Percentiles rank a stretch among this genome's conserved stretches.
Evolutionary conservation across 306 rosid genomes (phyloP).

Genomic region (Parietaria judaica): DNA sequence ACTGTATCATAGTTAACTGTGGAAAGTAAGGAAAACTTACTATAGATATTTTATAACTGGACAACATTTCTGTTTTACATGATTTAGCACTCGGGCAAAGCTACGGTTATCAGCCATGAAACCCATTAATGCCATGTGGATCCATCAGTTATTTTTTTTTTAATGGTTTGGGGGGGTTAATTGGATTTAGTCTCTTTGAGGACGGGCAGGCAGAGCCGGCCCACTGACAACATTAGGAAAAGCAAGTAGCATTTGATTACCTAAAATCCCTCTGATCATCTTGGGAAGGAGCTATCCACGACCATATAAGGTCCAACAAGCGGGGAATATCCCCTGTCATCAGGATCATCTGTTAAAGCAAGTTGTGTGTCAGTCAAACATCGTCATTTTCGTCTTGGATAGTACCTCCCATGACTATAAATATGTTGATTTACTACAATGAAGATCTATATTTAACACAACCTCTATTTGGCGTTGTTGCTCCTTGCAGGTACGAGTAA

Average conservation of each 20-base stretch:
- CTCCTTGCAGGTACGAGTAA: slow-evolving; percentile 79
- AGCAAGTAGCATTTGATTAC: slow-evolving; percentile 30
- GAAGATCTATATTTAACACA: not conserved
- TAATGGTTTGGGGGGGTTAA: too few species aligned
- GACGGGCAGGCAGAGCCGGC: slow-evolving; percentile 8
- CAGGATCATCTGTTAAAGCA: slow-evolving; percentile 59
- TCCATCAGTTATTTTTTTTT: too few species aligned
- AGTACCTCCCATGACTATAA: not conserved
- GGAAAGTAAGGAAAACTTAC: not conserved
- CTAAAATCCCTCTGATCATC: slow-evolving; percentile 65
- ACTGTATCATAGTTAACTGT: too few species aligned
- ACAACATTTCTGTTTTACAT: not conserved
- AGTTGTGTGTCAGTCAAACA: slow-evolving; percentile 17
- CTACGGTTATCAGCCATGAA: too few species aligned
- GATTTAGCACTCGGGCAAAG: not conserved
- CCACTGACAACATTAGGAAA: slow-evolving; percentile 13
- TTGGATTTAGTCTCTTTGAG: not conserved
- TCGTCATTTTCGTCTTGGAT: not conserved
- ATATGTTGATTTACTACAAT: not conserved
- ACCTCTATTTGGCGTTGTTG: slow-evolving; percentile 98
- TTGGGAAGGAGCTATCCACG: slow-evolving; percentile 91
- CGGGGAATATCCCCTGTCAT: slow-evolving; percentile 88
- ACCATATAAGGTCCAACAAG: slow-evolving; percentile 88
- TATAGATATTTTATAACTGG: not conserved
- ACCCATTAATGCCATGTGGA: too few species aligned